Evolutionary conservation across 306 rosid genomes (phyloP).

Genomic region (peach (Prunus persica)): DNA sequence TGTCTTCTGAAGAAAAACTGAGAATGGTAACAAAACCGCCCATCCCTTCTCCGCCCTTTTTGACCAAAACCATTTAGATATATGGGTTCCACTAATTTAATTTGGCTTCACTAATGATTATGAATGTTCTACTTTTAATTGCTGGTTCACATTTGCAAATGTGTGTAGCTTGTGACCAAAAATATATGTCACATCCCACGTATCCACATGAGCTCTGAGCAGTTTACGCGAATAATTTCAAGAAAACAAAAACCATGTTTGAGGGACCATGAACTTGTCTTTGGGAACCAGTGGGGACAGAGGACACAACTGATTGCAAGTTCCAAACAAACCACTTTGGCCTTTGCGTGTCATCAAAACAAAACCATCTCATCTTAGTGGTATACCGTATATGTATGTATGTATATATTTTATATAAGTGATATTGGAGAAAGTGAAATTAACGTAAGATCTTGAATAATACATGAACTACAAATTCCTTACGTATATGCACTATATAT

Average conservation of each 20-base stretch:
- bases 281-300: not conserved
- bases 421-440: too few species aligned
- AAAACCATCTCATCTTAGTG: not conserved
- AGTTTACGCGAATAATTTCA: not conserved
- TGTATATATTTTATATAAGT: too few species aligned
- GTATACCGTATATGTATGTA: too few species aligned
- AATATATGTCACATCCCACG: not conserved
- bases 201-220: constrained; percentile 1
- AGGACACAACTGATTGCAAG: constrained; percentile 11
- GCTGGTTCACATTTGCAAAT: too few species aligned
- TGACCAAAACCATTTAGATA: not conserved
- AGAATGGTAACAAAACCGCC: not conserved
- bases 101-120: not conserved
- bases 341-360: constrained; percentile 11
- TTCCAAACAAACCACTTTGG: not conserved
- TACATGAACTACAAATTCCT: too few species aligned
- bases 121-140: too few species aligned
- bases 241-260: constrained; percentile 17
- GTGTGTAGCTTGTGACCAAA: too few species aligned
- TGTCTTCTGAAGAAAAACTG: not conserved
- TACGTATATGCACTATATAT: not conserved
- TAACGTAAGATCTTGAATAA: too few species aligned
- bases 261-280: not conserved
- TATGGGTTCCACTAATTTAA: not conserved
- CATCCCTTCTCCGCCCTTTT: not conserved